Conservation (phyloP, 2,329 filamentous ascomycete species). For the Aspergillus quadrilineatus region DNA sequence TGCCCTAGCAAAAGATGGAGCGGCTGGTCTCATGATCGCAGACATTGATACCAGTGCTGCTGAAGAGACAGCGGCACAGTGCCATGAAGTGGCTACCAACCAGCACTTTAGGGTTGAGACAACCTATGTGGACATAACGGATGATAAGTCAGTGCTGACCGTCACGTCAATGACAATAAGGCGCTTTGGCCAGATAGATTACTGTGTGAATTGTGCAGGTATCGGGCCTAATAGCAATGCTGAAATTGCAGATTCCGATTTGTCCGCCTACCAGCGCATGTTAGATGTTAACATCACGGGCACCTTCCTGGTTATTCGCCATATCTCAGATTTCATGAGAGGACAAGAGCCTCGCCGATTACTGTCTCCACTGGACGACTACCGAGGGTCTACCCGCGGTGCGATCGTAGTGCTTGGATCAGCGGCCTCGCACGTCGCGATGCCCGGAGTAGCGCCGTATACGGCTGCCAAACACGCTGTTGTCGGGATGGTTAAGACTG, state of each 20-base stretch:
- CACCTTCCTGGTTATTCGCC: neutral
- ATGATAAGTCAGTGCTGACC: neutral
- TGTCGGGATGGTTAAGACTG: conserved; percentile 45
- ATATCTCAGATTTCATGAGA: neutral
- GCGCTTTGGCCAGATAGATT: neutral
- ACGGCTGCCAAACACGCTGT: conserved; percentile 46
- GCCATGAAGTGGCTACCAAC: neutral
- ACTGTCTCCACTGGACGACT: neutral
- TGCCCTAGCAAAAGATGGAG: neutral
- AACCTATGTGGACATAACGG: neutral
- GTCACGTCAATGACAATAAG: too few relatives aligned
- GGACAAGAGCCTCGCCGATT: neutral
- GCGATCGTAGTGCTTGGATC: conserved; percentile 43
- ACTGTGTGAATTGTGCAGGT: neutral
- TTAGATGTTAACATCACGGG: neutral
- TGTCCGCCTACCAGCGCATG: neutral
- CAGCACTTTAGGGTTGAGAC: neutral
- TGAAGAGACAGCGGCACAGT: neutral
- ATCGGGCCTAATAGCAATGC: neutral
- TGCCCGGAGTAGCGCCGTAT: conserved; percentile 38
- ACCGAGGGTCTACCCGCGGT: neutral
- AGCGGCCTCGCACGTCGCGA: conserved; percentile 34
- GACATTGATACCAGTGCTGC: neutral
- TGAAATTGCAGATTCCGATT: neutral
- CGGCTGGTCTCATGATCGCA: neutral